Evolutionary conservation across 768 basidiomycete species (phyloP), one percentile per base, ranked within the genome.

Genomic region (Hysterangium stoloniferum): DNA sequence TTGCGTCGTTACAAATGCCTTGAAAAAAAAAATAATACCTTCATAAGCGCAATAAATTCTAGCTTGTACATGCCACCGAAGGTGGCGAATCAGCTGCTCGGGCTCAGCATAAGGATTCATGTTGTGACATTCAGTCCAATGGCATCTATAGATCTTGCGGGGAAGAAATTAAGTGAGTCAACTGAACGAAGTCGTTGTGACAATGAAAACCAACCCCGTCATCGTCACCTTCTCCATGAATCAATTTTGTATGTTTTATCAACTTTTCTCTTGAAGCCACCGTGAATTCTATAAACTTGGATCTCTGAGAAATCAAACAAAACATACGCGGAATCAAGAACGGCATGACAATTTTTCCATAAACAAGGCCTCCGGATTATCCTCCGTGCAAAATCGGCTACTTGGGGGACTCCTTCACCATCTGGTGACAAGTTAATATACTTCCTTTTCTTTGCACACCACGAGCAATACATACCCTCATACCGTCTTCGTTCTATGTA

Each of bases 261-360:
- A 86, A 61, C 37, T 65, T 70, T 36, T 72, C 66, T 31, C 49
- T 51, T n/a, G 15, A 41, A 20, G 24, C 6, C 44, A 24, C n/a
- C 19, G 15, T 25, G n/a, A 19, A 6, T 40, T 40, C 11, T 19
- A 6, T 20, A 11, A 8, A 40, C 19, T 15, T 9, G 25, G 13
- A 12, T 32, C 27, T 9, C 36, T 32, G 29, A 28, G 15, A 24
- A 11, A 7, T 28, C 15, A 1, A 12, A 51, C 27, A 2, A 8
- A 41, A n/a, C 37, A 41, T 51, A 51, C 5, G 67, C 64, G 38
- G 79, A 79, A 58, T 80, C 83, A 55, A 84, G 58, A 12, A 77
- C 56, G 35, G 67, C 68, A 52, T 68, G 69, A 62, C 85, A 88
- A 24, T 68, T 68, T 49, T 62, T 64, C 84, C 84, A 88, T 60